These are phyloP conservation scores for Zygnema circumcarinatum DNA, from an alignment of 139 green algal genomes.

Conservation along the genomic window DNA sequence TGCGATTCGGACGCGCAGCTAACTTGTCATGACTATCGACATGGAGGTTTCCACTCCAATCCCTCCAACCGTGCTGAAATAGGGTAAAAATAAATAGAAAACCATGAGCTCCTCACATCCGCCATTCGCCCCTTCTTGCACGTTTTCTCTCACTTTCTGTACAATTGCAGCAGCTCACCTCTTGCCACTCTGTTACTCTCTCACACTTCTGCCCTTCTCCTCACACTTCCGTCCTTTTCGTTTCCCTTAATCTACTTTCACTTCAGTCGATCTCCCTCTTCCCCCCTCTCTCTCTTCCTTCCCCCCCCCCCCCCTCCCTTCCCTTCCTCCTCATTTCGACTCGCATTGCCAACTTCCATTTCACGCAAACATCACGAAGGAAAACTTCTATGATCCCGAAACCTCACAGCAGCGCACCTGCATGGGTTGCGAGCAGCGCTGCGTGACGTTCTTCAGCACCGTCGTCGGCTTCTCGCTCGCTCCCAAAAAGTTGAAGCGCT, in stretches of 20 bases:
- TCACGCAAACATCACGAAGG: background rate
- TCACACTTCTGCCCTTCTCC: no score
- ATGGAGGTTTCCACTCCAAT: background rate
- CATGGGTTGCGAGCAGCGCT: background rate
- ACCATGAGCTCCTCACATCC: background rate
- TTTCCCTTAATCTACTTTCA: background rate
- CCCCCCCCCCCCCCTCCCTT: background rate
- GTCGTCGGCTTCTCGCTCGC: background rate
- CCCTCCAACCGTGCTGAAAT: background rate
- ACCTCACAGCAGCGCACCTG: background rate
- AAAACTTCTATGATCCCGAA: background rate
- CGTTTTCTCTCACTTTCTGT: no score
- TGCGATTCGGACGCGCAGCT: background rate
- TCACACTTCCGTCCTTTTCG: background rate
- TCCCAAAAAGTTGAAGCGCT: constrained; percentile 7
- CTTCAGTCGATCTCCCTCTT: background rate
- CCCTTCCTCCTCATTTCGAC: background rate
- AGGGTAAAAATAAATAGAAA: background rate
- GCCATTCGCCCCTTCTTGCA: background rate
- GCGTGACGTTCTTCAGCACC: background rate
- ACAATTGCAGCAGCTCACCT: no score
- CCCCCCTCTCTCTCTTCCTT: background rate
- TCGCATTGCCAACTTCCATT: background rate
- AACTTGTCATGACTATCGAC: background rate
- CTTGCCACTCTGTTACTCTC: no score